These are phyloP conservation scores for Xenoacremonium recifei DNA, from an alignment of 2,329 filamentous ascomycete species.

Conservation along the genomic window DNA sequence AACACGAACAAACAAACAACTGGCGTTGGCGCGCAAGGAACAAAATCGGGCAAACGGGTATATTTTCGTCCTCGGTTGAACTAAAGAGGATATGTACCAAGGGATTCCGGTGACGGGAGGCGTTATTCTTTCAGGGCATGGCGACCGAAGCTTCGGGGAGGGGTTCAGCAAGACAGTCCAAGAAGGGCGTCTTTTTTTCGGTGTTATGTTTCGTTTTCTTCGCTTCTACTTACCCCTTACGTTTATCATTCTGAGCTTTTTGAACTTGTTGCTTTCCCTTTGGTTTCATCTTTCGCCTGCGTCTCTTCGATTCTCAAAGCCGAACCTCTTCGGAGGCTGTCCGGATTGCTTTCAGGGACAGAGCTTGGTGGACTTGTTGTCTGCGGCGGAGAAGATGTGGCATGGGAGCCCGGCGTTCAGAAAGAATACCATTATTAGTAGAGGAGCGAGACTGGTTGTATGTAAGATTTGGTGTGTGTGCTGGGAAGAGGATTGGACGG, in stretches of 20 bases:
- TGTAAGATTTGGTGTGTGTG: slow-evolving; percentile 25
- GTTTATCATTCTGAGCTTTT: slow-evolving; percentile 14
- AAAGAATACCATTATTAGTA: slow-evolving; percentile 25
- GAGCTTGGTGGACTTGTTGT: slow-evolving; percentile 1
- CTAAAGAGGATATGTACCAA: slow-evolving; percentile 23
- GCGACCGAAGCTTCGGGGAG: slow-evolving; percentile 17
- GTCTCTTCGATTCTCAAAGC: too few species aligned
- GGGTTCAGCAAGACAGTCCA: slow-evolving; percentile 10
- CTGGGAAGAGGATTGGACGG: slow-evolving; percentile 5
- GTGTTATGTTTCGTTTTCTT: slow-evolving; percentile 13
- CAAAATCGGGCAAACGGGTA: slow-evolving; percentile 11
- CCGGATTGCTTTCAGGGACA: slow-evolving; percentile 6
- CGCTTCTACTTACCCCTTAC: slow-evolving; percentile 13
- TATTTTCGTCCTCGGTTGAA: slow-evolving; percentile 13
- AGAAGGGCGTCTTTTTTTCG: slow-evolving; percentile 11
- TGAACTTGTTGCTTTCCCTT: slow-evolving; percentile 10
- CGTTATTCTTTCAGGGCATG: slow-evolving; percentile 23
- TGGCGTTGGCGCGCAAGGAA: slow-evolving; percentile 13
- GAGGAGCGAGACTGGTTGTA: too few species aligned
- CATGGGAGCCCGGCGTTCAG: slow-evolving; percentile 26
- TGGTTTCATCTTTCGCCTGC: slow-evolving; percentile 16
- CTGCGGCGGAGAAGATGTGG: slow-evolving; percentile 10
- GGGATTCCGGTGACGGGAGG: slow-evolving; percentile 18
- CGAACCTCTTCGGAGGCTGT: slow-evolving; percentile 3
- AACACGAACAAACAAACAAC: slow-evolving; percentile 3